Percentiles rank a stretch among this genome's conserved stretches.
These are phyloP conservation scores for Vachellia pachyceras DNA, from an alignment of 306 rosid genomes.

Conservation along the genomic window DNA sequence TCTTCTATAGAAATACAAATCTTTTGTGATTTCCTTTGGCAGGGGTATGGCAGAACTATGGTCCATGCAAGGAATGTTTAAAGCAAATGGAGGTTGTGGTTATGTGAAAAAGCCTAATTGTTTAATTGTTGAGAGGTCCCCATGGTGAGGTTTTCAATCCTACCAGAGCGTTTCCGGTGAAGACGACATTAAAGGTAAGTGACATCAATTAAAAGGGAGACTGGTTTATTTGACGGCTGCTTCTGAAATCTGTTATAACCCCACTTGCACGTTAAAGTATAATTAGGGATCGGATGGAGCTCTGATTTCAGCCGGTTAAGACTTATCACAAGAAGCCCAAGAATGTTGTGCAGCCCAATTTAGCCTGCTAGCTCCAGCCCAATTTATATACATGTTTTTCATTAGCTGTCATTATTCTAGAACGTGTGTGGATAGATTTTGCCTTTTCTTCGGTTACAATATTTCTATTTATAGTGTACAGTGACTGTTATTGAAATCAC, in stretches of 20 bases:
- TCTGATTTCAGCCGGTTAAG: conserved; percentile 56
- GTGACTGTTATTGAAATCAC: too few relatives aligned
- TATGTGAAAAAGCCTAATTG: conserved; percentile 77
- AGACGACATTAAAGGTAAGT: conserved; percentile 76
- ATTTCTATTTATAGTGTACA: too few relatives aligned
- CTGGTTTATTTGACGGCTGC: conserved; percentile 28
- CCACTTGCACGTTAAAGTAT: conserved; percentile 63
- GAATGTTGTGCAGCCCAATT: too few relatives aligned
- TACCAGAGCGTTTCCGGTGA: conserved; percentile 46
- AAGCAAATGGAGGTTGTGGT: conserved; percentile 90
- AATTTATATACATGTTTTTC: too few relatives aligned
- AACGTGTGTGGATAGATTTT: too few relatives aligned
- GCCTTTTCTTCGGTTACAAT: too few relatives aligned
- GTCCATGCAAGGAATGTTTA: conserved; percentile 93
- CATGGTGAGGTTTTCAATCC: conserved; percentile 69
- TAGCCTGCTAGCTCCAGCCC: too few relatives aligned
- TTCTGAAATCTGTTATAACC: conserved; percentile 32
- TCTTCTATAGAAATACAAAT: conserved; percentile 7
- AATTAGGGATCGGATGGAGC: conserved; percentile 56
- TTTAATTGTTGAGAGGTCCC: conserved; percentile 55
- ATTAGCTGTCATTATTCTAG: too few relatives aligned
- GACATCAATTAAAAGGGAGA: conserved; percentile 37
- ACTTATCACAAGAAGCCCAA: too few relatives aligned
- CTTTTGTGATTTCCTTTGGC: conserved; percentile 32
- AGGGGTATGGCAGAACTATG: conserved; percentile 85